Percentiles rank a stretch among this genome's conserved stretches.
These are phyloP conservation scores for Pyrenopolyporus hunteri DNA, from an alignment of 495 filamentous ascomycete species.

Conservation along the genomic window DNA sequence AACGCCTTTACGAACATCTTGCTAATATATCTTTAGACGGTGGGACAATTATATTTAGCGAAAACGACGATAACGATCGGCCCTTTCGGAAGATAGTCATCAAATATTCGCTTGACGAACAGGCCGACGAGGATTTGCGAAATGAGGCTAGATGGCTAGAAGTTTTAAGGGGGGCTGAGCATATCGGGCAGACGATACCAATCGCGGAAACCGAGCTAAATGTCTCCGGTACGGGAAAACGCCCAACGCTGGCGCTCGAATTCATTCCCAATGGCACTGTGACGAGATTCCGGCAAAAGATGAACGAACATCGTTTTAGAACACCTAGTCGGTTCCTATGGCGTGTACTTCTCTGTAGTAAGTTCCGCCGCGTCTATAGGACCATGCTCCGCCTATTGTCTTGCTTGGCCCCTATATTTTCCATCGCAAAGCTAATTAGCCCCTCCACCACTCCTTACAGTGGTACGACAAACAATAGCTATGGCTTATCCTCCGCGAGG, in stretches of 20 bases:
- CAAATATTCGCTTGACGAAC: conserved; percentile 26
- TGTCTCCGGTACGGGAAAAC: background rate
- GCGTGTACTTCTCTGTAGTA: conserved; percentile 30
- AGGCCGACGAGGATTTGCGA: conserved; percentile 6
- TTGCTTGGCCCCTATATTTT: background rate
- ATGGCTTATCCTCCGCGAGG: conserved; percentile 22
- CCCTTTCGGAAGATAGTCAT: conserved; percentile 12
- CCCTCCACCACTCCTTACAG: background rate
- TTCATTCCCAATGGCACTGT: conserved; percentile 17
- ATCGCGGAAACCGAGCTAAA: conserved; percentile 7
- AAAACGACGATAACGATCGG: background rate
- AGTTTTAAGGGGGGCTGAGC: conserved; percentile 26
- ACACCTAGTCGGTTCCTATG: conserved; percentile 26
- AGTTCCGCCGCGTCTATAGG: background rate
- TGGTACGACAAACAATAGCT: conserved; percentile 21
- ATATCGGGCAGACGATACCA: conserved; percentile 21
- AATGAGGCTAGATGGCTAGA: conserved; percentile 25
- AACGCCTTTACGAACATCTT: too few relatives aligned
- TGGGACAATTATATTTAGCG: conserved; percentile 8
- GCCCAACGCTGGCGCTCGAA: conserved; percentile 30
- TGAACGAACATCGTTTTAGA: background rate
- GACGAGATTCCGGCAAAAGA: background rate
- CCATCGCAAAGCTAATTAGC: background rate
- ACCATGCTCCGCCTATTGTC: too few relatives aligned
- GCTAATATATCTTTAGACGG: conserved; percentile 17